These are phyloP conservation scores for Beauveria sp. DNA, from an alignment of 2,329 filamentous ascomycete genomes.

Conservation along the genomic window DNA sequence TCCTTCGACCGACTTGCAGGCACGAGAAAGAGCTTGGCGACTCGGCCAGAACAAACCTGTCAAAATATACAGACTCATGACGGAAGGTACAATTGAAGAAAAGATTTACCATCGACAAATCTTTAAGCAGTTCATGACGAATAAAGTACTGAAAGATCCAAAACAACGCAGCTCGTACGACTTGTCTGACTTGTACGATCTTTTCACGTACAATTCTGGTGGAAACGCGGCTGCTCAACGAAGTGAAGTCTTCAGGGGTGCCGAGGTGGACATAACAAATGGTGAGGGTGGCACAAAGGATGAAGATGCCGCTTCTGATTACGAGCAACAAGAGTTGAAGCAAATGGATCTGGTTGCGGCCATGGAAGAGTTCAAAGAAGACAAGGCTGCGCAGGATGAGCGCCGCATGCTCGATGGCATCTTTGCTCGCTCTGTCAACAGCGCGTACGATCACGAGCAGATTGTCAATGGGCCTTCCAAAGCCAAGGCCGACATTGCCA, in stretches of 20 bases:
- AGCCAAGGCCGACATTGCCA: conserved; percentile 64
- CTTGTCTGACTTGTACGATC: conserved; percentile 79
- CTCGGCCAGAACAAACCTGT: conserved; percentile 92
- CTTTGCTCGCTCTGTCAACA: conserved; percentile 80
- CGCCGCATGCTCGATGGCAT: conserved; percentile 81
- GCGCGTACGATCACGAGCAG: conserved; percentile 86
- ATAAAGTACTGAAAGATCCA: conserved; percentile 90
- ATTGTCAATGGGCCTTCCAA: conserved; percentile 73
- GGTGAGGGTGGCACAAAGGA: conserved; percentile 7
- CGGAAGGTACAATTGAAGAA: conserved; percentile 93
- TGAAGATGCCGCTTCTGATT: conserved; percentile 14
- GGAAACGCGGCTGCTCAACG: conserved; percentile 61
- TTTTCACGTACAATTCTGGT: conserved; percentile 63
- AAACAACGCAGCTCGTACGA: conserved; percentile 91
- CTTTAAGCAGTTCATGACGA: conserved; percentile 95
- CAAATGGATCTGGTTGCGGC: conserved; percentile 54
- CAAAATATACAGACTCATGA: conserved; percentile 96
- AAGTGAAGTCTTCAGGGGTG: conserved; percentile 78
- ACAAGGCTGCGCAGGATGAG: conserved; percentile 49
- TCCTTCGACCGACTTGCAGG: conserved; percentile 91
- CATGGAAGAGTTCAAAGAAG: conserved; percentile 55
- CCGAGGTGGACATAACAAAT: conserved; percentile 50
- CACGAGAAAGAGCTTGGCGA: conserved; percentile 90
- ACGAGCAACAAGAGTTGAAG: conserved; percentile 38
- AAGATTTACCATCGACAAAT: conserved; percentile 99